Base-by-base conservation (phyloP, 768 basidiomycete species). In the Dioszegia aurantiaca region DNA sequence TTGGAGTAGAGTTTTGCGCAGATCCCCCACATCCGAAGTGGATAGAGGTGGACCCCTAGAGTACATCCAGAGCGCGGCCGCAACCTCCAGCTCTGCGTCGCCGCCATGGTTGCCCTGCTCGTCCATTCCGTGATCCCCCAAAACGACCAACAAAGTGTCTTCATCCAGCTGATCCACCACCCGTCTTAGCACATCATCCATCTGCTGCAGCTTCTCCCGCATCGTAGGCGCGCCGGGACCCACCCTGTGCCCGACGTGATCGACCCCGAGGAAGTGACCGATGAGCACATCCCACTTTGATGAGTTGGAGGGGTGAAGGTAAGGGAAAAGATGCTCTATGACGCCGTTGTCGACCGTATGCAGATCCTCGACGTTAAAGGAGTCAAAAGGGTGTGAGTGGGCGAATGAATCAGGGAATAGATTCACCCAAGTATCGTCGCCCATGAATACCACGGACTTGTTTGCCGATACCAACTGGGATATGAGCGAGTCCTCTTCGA, bases 41-140 rank as follows among this genome's bases (percentile, higher is more conserved):
- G 31, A 49, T 31, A 91, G 74, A 0, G 80, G 71, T 0, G 77
- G 77, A 0, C 83, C 82, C 74, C 93, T 94, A 79, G 87, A 88
- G 78, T 95, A 99, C 42, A 98, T 79, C 94, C 94, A 98, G 36
- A 94, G 77, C 0, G 83, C 91, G 0, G 90, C 81, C 11, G 88
- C 86, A 0, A 90, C 90, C 72, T 99, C 94, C 27, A 87, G 82
- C 3, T 80, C 79, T 0, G 87, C 86, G 67, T 97, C 95, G 1
- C 95, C 94, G 0, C 95, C 95, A 65, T 98, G 94, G 67, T 99
- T 93, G 1, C 95, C 95, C 21, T 87, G 82, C 39, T 83, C 80
- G 68, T 97, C 92, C 95, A 99, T 98, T 0, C 95, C 95, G 68
- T 98, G 95, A 72, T 99, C 94, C 1, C 95, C 95, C 1, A 98